Percentiles rank a stretch among this genome's conserved stretches.
Conservation (phyloP, 768 basidiomycete genomes). For the Nevesoporus exiguus region DNA sequence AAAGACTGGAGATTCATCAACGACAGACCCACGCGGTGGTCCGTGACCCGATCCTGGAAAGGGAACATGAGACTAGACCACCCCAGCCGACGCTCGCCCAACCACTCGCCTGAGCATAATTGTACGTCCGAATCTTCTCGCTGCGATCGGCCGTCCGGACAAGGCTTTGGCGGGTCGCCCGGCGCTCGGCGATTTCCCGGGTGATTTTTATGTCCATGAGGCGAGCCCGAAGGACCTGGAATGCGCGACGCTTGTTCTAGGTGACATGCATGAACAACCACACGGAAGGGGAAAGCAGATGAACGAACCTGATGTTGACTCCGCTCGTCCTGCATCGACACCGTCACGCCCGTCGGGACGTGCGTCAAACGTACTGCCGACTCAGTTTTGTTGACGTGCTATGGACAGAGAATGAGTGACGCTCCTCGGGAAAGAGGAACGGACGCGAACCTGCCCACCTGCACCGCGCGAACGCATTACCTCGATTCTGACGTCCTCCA, state of each 20-base stretch:
- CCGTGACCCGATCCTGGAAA: slow-evolving; percentile 81
- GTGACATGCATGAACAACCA: neutral
- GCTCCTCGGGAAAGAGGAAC: neutral
- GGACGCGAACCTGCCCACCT: slow-evolving; percentile 76
- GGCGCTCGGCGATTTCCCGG: slow-evolving; percentile 64
- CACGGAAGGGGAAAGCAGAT: neutral
- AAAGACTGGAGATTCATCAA: slow-evolving; percentile 62
- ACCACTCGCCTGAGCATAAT: slow-evolving; percentile 70
- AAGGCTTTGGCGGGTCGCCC: slow-evolving; percentile 66
- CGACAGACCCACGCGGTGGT: slow-evolving; percentile 83
- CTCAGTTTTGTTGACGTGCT: slow-evolving; percentile 99
- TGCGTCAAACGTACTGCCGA: slow-evolving; percentile 95
- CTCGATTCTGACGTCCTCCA: slow-evolving; percentile 87
- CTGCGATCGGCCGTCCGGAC: slow-evolving; percentile 82
- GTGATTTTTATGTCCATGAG: slow-evolving; percentile 78
- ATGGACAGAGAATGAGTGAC: neutral
- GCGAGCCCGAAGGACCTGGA: slow-evolving; percentile 82
- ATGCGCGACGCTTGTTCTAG: slow-evolving; percentile 91
- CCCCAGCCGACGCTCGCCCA: neutral
- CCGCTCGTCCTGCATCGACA: slow-evolving; percentile 97
- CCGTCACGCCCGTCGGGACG: slow-evolving; percentile 86
- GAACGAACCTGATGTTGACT: slow-evolving; percentile 82
- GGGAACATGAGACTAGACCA: neutral
- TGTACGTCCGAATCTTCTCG: slow-evolving; percentile 96
- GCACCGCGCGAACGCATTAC: slow-evolving; percentile 97